phyloP scores from a whole-genome alignment of 2,329 filamentous ascomycete species.

The Talaromyces piceae region DNA sequence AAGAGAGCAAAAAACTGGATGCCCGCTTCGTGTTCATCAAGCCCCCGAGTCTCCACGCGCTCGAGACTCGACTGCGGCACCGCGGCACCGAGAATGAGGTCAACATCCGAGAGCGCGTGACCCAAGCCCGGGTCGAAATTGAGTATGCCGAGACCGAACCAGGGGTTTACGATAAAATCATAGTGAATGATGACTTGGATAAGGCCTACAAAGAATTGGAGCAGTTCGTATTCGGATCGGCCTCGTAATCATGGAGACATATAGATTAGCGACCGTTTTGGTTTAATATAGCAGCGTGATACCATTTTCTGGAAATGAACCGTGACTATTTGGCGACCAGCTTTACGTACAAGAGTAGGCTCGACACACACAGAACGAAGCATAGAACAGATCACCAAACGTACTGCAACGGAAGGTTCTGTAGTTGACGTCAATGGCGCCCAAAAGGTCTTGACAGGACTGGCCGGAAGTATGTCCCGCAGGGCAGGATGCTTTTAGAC shows the following conservation, averaged over 20 bases:
- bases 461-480: neutral
- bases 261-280: too few species aligned
- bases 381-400: neutral
- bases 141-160: slow-evolving; percentile 60
- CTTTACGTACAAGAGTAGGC: neutral
- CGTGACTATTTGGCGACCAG: too few species aligned
- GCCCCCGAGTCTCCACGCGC: slow-evolving; percentile 64
- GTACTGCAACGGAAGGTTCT: neutral
- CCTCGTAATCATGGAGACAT: neutral
- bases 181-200: slow-evolving; percentile 60
- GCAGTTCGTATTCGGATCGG: slow-evolving; percentile 12
- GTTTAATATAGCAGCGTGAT: too few species aligned
- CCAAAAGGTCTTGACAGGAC: neutral
- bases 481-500: too few species aligned
- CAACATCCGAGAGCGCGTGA: slow-evolving; percentile 59
- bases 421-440: neutral
- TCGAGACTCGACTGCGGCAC: slow-evolving; percentile 67
- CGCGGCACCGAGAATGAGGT: slow-evolving; percentile 73
- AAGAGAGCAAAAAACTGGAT: slow-evolving; percentile 58
- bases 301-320: too few species aligned
- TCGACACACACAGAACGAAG: neutral
- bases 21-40: slow-evolving; percentile 80
- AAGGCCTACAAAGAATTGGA: slow-evolving; percentile 49
- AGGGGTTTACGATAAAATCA: slow-evolving; percentile 54
- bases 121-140: slow-evolving; percentile 66